A percentile compares a stretch with the other conserved stretches of the same genome.
Conservation (phyloP, 148 eudicot genomes). For the Silene latifolia region DNA sequence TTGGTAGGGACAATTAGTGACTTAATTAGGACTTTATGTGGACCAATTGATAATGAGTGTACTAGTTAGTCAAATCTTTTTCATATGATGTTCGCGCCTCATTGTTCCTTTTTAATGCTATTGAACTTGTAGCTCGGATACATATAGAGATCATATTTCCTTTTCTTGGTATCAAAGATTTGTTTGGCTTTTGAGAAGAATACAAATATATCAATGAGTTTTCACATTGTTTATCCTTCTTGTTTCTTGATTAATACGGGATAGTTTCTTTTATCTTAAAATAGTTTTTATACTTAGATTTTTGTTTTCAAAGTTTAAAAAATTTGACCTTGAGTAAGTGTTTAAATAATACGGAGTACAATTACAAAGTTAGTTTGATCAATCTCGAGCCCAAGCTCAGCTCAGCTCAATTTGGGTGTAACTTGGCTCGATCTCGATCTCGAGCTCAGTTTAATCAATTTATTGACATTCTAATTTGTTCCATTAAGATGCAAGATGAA, state of each 20-base stretch:
- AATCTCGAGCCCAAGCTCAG: too few relatives aligned
- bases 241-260: not conserved
- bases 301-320: too few relatives aligned
- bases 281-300: too few relatives aligned
- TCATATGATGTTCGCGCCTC: not conserved
- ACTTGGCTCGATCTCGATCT: too few relatives aligned
- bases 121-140: too few relatives aligned
- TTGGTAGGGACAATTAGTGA: slow-evolving; percentile 11
- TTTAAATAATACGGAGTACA: too few relatives aligned
- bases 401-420: too few relatives aligned
- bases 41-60: not conserved
- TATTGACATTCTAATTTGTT: too few relatives aligned
- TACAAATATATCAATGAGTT: not conserved
- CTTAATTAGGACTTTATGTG: slow-evolving; percentile 11
- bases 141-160: not conserved
- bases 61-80: not conserved
- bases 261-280: too few relatives aligned
- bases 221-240: not conserved
- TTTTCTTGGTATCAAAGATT: not conserved
- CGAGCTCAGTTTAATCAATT: too few relatives aligned
- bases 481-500: not conserved
- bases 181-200: not conserved
- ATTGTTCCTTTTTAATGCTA: not conserved
- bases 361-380: too few relatives aligned
- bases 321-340: too few relatives aligned